Evolutionary conservation across 1,139 yeast species (phyloP), one percentile per base, ranked within the genome.

Genomic region (Pichia sp.): DNA sequence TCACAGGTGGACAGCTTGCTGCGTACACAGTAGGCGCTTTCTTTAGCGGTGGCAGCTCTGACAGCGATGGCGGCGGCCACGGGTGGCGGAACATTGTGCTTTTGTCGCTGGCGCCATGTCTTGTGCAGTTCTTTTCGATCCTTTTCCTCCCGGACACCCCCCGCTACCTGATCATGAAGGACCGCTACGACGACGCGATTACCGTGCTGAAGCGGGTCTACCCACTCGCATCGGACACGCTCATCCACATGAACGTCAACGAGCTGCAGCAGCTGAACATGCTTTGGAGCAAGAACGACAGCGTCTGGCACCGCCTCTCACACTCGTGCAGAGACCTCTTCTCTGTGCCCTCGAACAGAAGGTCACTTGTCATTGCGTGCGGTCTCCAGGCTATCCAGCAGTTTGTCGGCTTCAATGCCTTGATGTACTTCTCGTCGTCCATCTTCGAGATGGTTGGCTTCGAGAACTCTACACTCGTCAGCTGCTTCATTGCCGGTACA

Each of bases 351-450:
- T 78, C 82, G 4, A 80, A 80, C 65, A 72, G 75, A 50, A 71
- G 85, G 56, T 84, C 84, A 3, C 74, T 81, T 54, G 70, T 79
- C 26, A 74, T 81, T 57, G 85, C 81, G 2, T 80, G 85, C 70
- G 84, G 84, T 11, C 73, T 81, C 57, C 85, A 80, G 64, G 83
- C 82, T 44, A 76, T 78, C 59, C 85, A 81, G 66, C 85, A 81
- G 63, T 77, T 81, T 59, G 79, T 82, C 15, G 85, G 85, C 8
- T 80, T 80, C 69, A 81, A 81, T 67, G 79, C 85, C 5, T 72
- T 81, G 62, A 80, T 81, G 85, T 81, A 79, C 65, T 81, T 80
- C 61, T 77, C 82, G 62, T 74, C 82, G 13, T 79, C 84, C 11
- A 79, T 81, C 53, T 81, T 81, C 64, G 77, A 79, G 67, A 78